Conservation (phyloP, 805 yeast species). For the Helenozyma baotianmanensis region DNA sequence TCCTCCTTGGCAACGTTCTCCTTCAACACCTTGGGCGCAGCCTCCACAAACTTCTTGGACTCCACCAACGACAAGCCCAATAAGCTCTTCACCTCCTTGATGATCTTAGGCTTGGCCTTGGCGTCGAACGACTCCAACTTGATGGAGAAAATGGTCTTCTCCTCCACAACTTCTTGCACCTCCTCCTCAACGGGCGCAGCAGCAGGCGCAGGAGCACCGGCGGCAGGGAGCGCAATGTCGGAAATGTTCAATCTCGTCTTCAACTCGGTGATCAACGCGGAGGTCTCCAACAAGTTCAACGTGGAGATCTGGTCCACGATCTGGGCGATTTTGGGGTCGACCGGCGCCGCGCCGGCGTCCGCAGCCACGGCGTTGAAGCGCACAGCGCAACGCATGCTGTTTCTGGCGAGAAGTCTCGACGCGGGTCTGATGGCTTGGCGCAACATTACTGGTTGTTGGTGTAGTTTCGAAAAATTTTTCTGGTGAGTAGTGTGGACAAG, state of each 20-base stretch:
- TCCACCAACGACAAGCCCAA: slow-evolving; percentile 92
- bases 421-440: slow-evolving; percentile 38
- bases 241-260: slow-evolving; percentile 84
- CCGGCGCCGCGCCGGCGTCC: slow-evolving; percentile 41
- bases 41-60: slow-evolving; percentile 95
- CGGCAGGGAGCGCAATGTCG: slow-evolving; percentile 78
- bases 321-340: slow-evolving; percentile 80
- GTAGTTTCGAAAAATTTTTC: slow-evolving; percentile 12
- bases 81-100: slow-evolving; percentile 91
- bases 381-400: slow-evolving; percentile 19
- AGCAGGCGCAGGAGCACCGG: slow-evolving; percentile 56
- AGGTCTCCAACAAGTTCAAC: slow-evolving; percentile 88
- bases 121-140: slow-evolving; percentile 93
- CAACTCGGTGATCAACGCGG: slow-evolving; percentile 76
- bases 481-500: slow-evolving; percentile 2
- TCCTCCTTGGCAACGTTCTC: slow-evolving; percentile 97
- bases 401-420: slow-evolving; percentile 28
- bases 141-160: slow-evolving; percentile 86
- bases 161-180: slow-evolving; percentile 74
- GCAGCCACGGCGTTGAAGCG: slow-evolving; percentile 43
- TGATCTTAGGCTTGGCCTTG: slow-evolving; percentile 93
- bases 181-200: slow-evolving; percentile 67
- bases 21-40: slow-evolving; percentile 94
- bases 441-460: slow-evolving; percentile 16
- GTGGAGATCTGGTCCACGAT: slow-evolving; percentile 90